Conservation (phyloP, 441 rosid genomes). For the Geranium incanum region DNA sequence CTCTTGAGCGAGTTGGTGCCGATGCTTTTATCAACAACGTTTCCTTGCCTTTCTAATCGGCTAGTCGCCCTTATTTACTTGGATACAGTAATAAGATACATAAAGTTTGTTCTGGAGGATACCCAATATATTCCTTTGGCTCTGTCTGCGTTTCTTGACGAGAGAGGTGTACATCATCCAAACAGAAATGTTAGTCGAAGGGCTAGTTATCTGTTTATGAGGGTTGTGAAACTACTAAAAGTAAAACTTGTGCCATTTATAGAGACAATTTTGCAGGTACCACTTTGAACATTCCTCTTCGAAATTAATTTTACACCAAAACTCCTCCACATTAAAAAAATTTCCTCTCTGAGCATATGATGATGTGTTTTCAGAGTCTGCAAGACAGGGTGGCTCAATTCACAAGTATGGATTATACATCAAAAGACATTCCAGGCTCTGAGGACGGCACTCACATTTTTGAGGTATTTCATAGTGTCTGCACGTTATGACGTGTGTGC, state of each 20-base stretch:
- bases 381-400: slow-evolving; percentile 68
- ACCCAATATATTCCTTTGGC: slow-evolving; percentile 56
- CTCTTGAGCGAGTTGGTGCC: slow-evolving; percentile 62
- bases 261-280: slow-evolving; percentile 80
- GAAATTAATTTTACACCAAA: slow-evolving; percentile 4
- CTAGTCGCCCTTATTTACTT: slow-evolving; percentile 76
- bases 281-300: background rate
- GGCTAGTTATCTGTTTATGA: slow-evolving; percentile 88
- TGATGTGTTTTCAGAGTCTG: slow-evolving; percentile 45
- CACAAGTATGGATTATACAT: slow-evolving; percentile 44
- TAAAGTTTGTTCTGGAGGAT: slow-evolving; percentile 74
- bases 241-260: slow-evolving; percentile 80
- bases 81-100: slow-evolving; percentile 69
- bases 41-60: slow-evolving; percentile 82
- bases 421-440: slow-evolving; percentile 49
- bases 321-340: background rate
- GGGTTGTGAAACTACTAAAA: slow-evolving; percentile 71
- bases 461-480: slow-evolving; percentile 45
- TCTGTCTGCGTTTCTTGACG: slow-evolving; percentile 77
- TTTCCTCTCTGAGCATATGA: background rate
- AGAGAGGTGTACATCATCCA: slow-evolving; percentile 87
- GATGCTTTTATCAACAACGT: slow-evolving; percentile 59
- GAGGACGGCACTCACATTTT: slow-evolving; percentile 86
- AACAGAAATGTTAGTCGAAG: slow-evolving; percentile 71
- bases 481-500: background rate